phyloP scores from a whole-genome alignment of 73 alveolate species.

The Paramecium tetraurelia region DNA sequence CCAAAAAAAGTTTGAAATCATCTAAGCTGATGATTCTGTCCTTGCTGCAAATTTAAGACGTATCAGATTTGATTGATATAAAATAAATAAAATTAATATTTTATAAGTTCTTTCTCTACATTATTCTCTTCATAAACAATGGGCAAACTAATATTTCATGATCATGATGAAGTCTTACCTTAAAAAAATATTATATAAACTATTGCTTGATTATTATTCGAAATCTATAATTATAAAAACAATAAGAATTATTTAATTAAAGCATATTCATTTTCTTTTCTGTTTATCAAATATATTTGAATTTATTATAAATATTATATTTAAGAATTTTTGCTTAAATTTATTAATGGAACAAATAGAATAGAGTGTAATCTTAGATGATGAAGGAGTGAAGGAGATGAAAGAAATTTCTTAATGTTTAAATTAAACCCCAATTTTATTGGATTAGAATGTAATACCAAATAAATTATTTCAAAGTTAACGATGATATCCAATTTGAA shows the following conservation, averaged over 20 bases:
- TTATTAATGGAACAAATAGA: not conserved
- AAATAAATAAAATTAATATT: not conserved
- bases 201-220: too few relatives aligned
- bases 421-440: not conserved
- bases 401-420: not conserved
- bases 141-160: too few relatives aligned
- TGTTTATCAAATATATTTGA: not conserved
- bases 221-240: too few relatives aligned
- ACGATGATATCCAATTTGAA: not conserved
- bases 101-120: not conserved
- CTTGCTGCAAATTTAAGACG: slow-evolving; percentile 35
- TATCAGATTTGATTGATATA: slow-evolving; percentile 34
- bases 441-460: not conserved
- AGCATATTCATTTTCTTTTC: too few relatives aligned
- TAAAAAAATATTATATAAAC: too few relatives aligned
- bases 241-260: too few relatives aligned
- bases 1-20: not conserved
- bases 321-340: not conserved
- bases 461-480: not conserved
- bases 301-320: not conserved
- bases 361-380: not conserved
- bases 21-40: not conserved
- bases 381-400: not conserved
- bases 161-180: too few relatives aligned
- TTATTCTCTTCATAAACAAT: too few relatives aligned